Evolutionary conservation across 768 basidiomycete genomes (phyloP), one percentile per base, ranked within the genome.

Genomic region (Pleurotus ostreatus): DNA sequence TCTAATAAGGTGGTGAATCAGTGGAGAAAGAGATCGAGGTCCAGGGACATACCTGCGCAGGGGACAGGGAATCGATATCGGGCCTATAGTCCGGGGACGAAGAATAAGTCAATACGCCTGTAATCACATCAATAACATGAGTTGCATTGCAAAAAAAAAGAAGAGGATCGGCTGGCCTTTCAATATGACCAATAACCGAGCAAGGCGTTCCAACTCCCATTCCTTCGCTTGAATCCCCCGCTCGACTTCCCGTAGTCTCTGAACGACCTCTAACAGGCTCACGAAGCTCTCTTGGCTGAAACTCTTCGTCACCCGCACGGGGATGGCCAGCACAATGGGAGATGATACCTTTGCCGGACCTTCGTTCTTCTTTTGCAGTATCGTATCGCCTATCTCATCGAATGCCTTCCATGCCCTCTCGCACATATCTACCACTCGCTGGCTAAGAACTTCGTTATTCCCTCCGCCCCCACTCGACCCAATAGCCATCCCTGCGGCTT

Each of bases 251-350:
- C 89, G 72, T 47, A 83, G 78, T 58, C 80, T 78, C 57, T 80
- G 78, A 38, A 92, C 77, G 38, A 89, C 83, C 56, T 88, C 85
- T 23, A 94, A 81, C 59, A 88, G 86, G 0, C 88, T 88, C 18
- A 92, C 82, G 38, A 98, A 75, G 62, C 88, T 91, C 62, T 95
- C 93, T 65, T 98, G 95, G 0, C 87, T 90, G 65, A 89, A 88
- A 0, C 86, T 76, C 52, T 15, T 41, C 51, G 12, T 49, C 48
- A 38, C 22, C 38, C 37, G n/a, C 70, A 65, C 40, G 71, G 66
- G 12, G 60, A 67, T 37, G 25, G 34, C 49, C 1, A 64, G 57
- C 7, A 61, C 43, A 13, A 48, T 46, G 22, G 58, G 46, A 0
- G 59, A 43, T 0, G 41, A 16, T n/a, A 26, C 58, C 12, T 66